phyloP scores from a whole-genome alignment of 768 basidiomycete species.

The Trametes cubensis region DNA sequence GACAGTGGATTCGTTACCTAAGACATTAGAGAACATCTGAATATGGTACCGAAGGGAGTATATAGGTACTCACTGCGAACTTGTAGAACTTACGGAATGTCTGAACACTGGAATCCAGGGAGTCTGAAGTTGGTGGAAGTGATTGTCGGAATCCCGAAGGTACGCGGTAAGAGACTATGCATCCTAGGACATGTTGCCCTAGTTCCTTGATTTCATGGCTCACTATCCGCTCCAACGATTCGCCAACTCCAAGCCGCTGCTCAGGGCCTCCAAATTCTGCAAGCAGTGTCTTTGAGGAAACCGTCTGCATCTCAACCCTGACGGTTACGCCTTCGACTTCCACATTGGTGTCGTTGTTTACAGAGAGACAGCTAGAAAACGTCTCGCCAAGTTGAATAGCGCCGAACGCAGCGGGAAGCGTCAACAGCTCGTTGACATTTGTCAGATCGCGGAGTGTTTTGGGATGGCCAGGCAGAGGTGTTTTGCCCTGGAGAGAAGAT shows the following conservation, averaged over 20 bases:
- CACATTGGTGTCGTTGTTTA: constrained; percentile 75
- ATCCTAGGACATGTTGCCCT: constrained; percentile 87
- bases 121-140: constrained; percentile 51
- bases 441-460: constrained; percentile 85
- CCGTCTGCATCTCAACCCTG: constrained; percentile 86
- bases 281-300: constrained; percentile 61
- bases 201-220: constrained; percentile 93
- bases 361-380: constrained; percentile 78
- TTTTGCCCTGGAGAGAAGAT: constrained; percentile 71
- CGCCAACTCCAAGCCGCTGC: constrained; percentile 52
- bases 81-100: constrained; percentile 91
- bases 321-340: constrained; percentile 66
- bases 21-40: background rate
- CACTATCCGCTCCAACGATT: constrained; percentile 68
- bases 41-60: background rate
- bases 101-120: constrained; percentile 58
- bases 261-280: constrained; percentile 64
- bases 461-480: constrained; percentile 73
- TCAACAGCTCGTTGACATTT: constrained; percentile 76
- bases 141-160: constrained; percentile 57
- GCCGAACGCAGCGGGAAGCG: constrained; percentile 82
- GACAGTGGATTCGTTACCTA: constrained; percentile 94
- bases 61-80: constrained; percentile 65
- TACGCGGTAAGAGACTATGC: constrained; percentile 81
- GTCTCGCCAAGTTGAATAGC: constrained; percentile 89